Conservation (phyloP, 148 eudicot genomes). For the Amaranthus hypochondriacus region DNA sequence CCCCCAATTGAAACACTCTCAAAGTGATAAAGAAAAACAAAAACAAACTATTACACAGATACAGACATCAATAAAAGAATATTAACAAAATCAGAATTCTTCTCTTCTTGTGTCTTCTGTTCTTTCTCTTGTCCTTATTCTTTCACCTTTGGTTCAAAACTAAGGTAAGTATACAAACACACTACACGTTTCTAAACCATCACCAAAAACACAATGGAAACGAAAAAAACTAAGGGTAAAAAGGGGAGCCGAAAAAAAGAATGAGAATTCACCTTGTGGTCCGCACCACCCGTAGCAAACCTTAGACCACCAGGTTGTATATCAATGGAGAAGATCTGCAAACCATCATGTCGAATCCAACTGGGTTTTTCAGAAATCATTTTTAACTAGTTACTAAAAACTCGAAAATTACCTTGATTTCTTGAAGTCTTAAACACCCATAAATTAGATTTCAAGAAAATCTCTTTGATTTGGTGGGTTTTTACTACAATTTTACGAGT, state of each 20-base stretch:
- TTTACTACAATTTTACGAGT: background rate
- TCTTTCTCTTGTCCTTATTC: no score
- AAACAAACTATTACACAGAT: background rate
- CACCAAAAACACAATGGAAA: background rate
- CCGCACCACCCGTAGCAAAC: slow-evolving; percentile 99
- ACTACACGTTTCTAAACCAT: background rate
- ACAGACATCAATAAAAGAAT: background rate
- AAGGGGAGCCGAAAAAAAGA: background rate
- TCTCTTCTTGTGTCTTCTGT: no score
- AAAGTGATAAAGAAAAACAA: background rate
- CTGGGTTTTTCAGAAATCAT: slow-evolving; percentile 95
- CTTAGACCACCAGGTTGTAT: slow-evolving; percentile 85
- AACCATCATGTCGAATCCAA: slow-evolving; percentile 86
- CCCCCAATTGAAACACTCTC: no score
- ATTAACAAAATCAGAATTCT: no score
- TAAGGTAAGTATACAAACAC: background rate
- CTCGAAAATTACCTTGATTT: background rate
- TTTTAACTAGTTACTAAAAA: background rate
- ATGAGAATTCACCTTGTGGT: slow-evolving; percentile 64
- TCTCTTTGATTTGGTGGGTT: background rate
- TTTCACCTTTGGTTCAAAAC: no score
- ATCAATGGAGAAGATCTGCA: slow-evolving; percentile 95
- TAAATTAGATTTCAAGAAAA: slow-evolving; percentile 13
- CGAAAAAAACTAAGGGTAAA: background rate
- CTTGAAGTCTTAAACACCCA: slow-evolving; percentile 11